Conservation (phyloP, 2,329 filamentous ascomycete species). For the Beauveria scarabaeidicola region DNA sequence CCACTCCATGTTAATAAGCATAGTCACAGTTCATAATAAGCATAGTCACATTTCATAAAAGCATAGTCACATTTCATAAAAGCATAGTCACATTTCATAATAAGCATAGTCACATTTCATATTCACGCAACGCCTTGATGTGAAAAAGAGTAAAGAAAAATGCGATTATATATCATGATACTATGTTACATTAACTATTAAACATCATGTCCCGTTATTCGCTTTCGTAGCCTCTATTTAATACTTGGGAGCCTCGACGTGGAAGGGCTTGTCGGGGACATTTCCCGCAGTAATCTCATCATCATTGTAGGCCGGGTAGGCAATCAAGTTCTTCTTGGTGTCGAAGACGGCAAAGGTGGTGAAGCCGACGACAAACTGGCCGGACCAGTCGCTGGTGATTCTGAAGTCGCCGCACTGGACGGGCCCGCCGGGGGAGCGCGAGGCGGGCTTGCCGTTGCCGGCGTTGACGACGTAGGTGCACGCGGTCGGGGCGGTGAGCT, state of each 20-base stretch:
- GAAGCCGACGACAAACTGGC: constrained; percentile 46
- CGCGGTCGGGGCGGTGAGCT: constrained; percentile 21
- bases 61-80: too few species aligned
- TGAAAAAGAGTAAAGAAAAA: too few species aligned
- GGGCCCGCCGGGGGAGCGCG: constrained; percentile 31
- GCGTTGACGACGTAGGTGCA: constrained; percentile 33
- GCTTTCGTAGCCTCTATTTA: not conserved
- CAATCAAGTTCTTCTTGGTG: constrained; percentile 33
- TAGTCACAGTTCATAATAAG: too few species aligned
- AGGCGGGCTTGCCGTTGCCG: constrained; percentile 26
- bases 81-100: too few species aligned
- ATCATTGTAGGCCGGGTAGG: constrained; percentile 47
- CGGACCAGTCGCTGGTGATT: constrained; percentile 46
- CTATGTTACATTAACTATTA: too few species aligned
- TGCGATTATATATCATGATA: too few species aligned
- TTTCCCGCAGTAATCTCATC: constrained; percentile 35
- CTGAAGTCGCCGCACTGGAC: constrained; percentile 40
- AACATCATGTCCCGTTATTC: not conserved
- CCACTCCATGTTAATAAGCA: too few species aligned
- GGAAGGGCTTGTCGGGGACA: constrained; percentile 16
- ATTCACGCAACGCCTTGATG: too few species aligned
- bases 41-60: too few species aligned
- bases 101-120: too few species aligned
- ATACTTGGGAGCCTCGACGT: not conserved
- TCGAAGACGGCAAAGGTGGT: constrained; percentile 44